Evolutionary conservation across 2,329 filamentous ascomycete genomes (phyloP).

Genomic region (Sporothrix brasiliensis): DNA sequence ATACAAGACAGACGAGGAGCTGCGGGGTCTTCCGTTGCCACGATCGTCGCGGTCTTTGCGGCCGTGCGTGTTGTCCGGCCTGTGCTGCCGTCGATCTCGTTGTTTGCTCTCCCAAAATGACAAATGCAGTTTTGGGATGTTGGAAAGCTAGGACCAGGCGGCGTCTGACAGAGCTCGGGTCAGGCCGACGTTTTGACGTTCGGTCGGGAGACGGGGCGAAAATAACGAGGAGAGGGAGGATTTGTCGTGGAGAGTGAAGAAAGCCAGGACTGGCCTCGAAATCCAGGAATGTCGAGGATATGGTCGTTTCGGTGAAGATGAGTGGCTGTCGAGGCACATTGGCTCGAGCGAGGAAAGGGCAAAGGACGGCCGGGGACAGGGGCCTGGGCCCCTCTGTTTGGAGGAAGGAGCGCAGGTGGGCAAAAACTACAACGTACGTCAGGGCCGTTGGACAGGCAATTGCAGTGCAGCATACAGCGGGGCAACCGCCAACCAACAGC

Average conservation of each 20-base stretch:
- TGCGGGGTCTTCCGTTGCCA: not conserved
- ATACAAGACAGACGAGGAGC: constrained; percentile 20
- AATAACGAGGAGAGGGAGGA: not conserved
- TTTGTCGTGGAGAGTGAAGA: not conserved
- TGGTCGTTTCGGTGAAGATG: constrained; percentile 14
- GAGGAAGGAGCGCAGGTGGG: not conserved
- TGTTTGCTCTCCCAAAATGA: not conserved
- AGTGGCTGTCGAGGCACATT: constrained; percentile 19
- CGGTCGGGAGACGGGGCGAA: not conserved
- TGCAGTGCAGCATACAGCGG: constrained; percentile 15
- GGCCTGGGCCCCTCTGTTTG: constrained; percentile 4
- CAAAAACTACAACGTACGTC: not conserved
- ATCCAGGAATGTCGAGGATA: constrained; percentile 3
- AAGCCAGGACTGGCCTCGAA: not conserved
- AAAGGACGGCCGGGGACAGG: constrained; percentile 3
- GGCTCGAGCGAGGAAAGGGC: not conserved
- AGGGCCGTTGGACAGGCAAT: constrained; percentile 28
- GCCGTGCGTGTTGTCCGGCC: not conserved
- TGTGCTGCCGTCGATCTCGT: not conserved
- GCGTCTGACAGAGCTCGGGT: constrained; percentile 6
- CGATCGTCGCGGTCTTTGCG: not conserved
- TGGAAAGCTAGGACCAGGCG: constrained; percentile 8
- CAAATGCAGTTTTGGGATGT: constrained; percentile 1
- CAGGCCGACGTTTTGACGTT: constrained; percentile 19
- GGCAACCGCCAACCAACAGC: constrained; percentile 31